Percentiles rank a stretch among this genome's conserved stretches.
These are phyloP conservation scores for peach (Prunus persica) DNA, from an alignment of 306 rosid genomes.

Conservation along the genomic window DNA sequence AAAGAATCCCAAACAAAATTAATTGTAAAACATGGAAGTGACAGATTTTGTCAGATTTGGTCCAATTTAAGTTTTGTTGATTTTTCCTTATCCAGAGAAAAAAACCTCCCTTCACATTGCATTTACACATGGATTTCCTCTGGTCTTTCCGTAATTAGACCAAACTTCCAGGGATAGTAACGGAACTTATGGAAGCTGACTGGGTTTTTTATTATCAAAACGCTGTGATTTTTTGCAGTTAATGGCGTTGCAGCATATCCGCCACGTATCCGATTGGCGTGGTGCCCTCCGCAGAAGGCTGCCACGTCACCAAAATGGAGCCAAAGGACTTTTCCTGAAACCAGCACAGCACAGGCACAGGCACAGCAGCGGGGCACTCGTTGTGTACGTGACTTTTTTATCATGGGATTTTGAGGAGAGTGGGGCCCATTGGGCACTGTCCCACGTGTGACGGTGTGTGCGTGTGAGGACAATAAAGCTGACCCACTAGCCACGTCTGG, in stretches of 20 bases:
- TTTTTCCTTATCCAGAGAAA: background rate
- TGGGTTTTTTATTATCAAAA: background rate
- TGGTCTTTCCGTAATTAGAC: background rate
- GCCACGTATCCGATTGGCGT: constrained; percentile 6
- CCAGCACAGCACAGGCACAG: background rate
- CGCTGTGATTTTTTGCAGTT: background rate
- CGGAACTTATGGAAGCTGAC: background rate
- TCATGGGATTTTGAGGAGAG: background rate
- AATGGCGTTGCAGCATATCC: constrained; percentile 4
- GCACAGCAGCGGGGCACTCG: constrained; percentile 4
- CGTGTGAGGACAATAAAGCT: constrained; percentile 17
- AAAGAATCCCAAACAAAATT: background rate
- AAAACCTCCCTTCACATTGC: background rate
- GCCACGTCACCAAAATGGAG: constrained; percentile 26
- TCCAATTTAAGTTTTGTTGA: background rate
- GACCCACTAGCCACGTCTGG: constrained; percentile 28
- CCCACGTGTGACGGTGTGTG: constrained; percentile 44
- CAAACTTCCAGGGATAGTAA: background rate
- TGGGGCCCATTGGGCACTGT: background rate
- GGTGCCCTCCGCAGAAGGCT: background rate
- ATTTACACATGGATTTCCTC: constrained; percentile 27
- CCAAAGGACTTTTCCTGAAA: background rate
- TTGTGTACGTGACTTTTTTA: constrained; percentile 1
- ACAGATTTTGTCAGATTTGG: constrained; percentile 20
- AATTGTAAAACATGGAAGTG: constrained; percentile 9